These are phyloP conservation scores for Clathrus columnatus DNA, from an alignment of 768 basidiomycete species.

Conservation along the genomic window DNA sequence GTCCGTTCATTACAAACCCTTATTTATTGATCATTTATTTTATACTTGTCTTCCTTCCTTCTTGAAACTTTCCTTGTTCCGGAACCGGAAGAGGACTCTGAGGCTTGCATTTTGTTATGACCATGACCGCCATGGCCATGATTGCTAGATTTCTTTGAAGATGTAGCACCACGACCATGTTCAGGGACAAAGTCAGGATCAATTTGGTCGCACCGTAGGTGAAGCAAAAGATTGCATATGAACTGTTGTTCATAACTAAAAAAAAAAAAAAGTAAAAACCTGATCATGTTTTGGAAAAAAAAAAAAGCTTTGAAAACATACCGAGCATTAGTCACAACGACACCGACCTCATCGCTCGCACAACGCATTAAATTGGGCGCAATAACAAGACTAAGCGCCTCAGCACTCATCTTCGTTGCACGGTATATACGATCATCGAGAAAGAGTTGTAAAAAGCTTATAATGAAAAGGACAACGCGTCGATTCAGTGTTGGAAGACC, in stretches of 20 bases:
- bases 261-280: slow-evolving; percentile 9
- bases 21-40: too few species aligned
- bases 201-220: slow-evolving; percentile 67
- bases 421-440: slow-evolving; percentile 64
- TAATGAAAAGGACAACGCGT: slow-evolving; percentile 76
- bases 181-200: slow-evolving; percentile 70
- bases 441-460: slow-evolving; percentile 89
- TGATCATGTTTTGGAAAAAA: slow-evolving; percentile 4
- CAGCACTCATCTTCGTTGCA: slow-evolving; percentile 82
- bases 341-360: slow-evolving; percentile 75
- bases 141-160: not conserved
- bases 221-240: slow-evolving; percentile 72
- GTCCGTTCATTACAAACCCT: too few species aligned
- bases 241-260: slow-evolving; percentile 80
- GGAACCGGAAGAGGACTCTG: not conserved
- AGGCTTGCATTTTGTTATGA: not conserved
- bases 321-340: slow-evolving; percentile 90
- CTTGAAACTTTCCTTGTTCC: not conserved
- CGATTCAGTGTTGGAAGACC: slow-evolving; percentile 80
- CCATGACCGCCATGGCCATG: not conserved
- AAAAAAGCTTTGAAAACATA: slow-evolving; percentile 37
- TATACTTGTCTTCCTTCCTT: too few species aligned
- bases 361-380: slow-evolving; percentile 86
- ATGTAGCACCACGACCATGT: slow-evolving; percentile 63
- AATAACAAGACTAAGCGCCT: slow-evolving; percentile 84